Evolutionary conservation across 1,284 basidiomycete genomes (phyloP), one percentile per base, ranked within the genome.

Genomic region (Ganoderma boninense): DNA sequence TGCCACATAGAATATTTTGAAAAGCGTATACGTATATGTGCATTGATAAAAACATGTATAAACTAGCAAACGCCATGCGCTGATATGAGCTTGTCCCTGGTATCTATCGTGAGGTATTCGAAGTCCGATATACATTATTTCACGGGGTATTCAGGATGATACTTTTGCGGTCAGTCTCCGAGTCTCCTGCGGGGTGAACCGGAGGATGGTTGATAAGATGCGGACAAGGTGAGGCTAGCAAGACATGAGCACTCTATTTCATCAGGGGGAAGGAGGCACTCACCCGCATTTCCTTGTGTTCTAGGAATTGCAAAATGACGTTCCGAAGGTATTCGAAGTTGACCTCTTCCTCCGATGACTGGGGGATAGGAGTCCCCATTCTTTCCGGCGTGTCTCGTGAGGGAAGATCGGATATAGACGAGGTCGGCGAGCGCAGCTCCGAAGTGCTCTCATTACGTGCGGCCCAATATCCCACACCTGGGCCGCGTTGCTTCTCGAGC

Each of bases 291-390:
- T 96, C 93, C 77, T 94, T 94, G 81, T 95, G 91, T 79, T 96
- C 95, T 64, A 96, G 82, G 84, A 98, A 98, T 80, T 98, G 97
- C 57, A 98, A 79, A 65, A 98, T 95, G 43, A 98, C 94, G 81
- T 98, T 98, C 70, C 97, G 87, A 46, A 98, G 83, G 82, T 98
- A 98, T 82, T 98, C 97, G n/a, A 97, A 85, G 78, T 97, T 98
- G 69, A 98, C 88, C 72, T 97, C 96, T 77, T 97, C 96, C 35
- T 96, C 94, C n/a, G 87, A 86, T 62, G 84, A 83, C 4, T 78
- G 68, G 2, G 77, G 65, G 2, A 76, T 59, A 26, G 84, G 78
- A 6, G 84, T 79, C n/a, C 80, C 80, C 7, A 85, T 82, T 32
- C 83, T 76, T 32, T 88, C 86, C 5, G 87, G 84, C 4, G 77